phyloP scores from a whole-genome alignment of 2,329 filamentous ascomycete species.

The Scedosporium minutisporum region DNA sequence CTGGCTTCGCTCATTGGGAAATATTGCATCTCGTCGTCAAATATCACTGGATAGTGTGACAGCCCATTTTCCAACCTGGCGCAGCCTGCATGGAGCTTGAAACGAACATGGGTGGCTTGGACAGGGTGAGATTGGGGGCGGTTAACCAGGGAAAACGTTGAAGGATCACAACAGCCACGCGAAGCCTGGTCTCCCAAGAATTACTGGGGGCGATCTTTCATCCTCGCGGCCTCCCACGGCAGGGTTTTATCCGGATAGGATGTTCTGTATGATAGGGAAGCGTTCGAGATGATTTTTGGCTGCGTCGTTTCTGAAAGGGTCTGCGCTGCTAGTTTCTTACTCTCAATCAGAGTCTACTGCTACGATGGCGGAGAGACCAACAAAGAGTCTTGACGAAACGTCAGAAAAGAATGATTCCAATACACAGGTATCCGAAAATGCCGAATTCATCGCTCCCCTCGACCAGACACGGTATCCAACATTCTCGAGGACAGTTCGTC shows the following conservation, averaged over 20 bases:
- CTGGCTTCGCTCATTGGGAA: not conserved
- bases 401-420: not conserved
- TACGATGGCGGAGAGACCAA: not conserved
- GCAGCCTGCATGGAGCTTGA: not conserved
- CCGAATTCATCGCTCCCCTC: not conserved
- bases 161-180: not conserved
- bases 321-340: too few species aligned
- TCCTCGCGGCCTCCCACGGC: too few species aligned
- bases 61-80: not conserved
- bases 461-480: not conserved
- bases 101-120: too few species aligned
- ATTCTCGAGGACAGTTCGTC: not conserved
- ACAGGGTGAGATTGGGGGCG: too few species aligned
- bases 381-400: not conserved
- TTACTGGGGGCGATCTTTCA: too few species aligned
- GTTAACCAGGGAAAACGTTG: not conserved
- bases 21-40: not conserved
- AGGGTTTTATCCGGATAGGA: too few species aligned
- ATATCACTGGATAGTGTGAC: too few species aligned
- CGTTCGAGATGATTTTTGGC: too few species aligned
- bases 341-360: not conserved
- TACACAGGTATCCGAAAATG: not conserved
- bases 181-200: not conserved
- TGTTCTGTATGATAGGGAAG: too few species aligned
- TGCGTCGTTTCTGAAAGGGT: too few species aligned